A percentile compares a stretch with the other conserved stretches of the same genome.
phyloP scores from a whole-genome alignment of 2,329 filamentous ascomycete species.

The Tolypocladium endophyticum region DNA sequence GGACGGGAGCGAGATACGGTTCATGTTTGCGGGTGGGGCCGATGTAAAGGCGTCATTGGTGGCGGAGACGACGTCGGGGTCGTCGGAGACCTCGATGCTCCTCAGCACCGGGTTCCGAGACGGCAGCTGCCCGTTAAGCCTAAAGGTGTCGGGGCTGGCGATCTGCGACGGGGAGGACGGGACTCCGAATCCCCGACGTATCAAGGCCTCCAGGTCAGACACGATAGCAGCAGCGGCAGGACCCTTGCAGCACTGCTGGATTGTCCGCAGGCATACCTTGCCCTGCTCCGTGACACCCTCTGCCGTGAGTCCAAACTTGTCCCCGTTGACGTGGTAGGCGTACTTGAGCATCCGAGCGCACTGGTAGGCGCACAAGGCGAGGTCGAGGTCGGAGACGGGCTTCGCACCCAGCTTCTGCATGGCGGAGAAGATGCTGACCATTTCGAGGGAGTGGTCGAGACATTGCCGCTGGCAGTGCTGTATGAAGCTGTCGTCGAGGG shows the following conservation, averaged over 20 bases:
- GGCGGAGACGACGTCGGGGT: slow-evolving; percentile 14
- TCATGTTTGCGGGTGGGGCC: slow-evolving; percentile 11
- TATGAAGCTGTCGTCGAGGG: slow-evolving; percentile 37
- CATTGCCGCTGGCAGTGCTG: slow-evolving; percentile 39
- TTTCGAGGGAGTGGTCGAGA: slow-evolving; percentile 42
- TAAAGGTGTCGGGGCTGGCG: slow-evolving; percentile 8
- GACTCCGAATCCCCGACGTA: slow-evolving; percentile 29
- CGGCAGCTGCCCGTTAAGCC: not conserved
- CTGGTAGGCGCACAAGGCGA: slow-evolving; percentile 45
- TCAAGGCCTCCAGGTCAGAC: slow-evolving; percentile 40
- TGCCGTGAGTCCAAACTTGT: slow-evolving; percentile 30
- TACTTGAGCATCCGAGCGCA: slow-evolving; percentile 43
- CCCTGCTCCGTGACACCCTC: slow-evolving; percentile 39
- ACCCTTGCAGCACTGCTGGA: slow-evolving; percentile 39
- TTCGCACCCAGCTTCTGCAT: slow-evolving; percentile 40
- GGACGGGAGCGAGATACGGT: slow-evolving; percentile 4
- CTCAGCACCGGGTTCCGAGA: slow-evolving; percentile 11
- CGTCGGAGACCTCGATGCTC: slow-evolving; percentile 13
- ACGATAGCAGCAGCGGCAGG: slow-evolving; percentile 37
- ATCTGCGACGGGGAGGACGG: slow-evolving; percentile 7
- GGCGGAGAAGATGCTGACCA: slow-evolving; percentile 44
- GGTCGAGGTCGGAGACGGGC: slow-evolving; percentile 43
- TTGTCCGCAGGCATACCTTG: slow-evolving; percentile 38
- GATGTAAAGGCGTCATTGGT: slow-evolving; percentile 3
- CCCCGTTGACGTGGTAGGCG: slow-evolving; percentile 32